These are phyloP conservation scores for Paracamarosporium sp. DNA, from an alignment of 2,329 filamentous ascomycete genomes.

Conservation along the genomic window DNA sequence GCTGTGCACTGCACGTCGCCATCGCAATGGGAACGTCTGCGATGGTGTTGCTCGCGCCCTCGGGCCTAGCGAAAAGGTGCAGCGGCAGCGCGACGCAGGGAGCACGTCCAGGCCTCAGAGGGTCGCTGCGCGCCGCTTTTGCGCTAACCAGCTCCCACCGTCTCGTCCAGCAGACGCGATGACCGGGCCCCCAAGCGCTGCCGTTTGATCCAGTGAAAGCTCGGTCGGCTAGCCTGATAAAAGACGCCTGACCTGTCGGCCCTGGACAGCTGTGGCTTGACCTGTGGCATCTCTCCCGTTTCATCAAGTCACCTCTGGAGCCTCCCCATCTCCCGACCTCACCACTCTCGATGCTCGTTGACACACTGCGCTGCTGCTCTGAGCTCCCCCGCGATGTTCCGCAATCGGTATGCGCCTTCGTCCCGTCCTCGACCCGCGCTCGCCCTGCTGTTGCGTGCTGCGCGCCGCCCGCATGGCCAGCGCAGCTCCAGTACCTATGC, in stretches of 20 bases:
- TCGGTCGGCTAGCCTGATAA: slow-evolving; percentile 41
- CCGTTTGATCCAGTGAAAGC: slow-evolving; percentile 29
- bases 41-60: slow-evolving; percentile 18
- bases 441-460: slow-evolving; percentile 25
- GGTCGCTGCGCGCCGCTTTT: slow-evolving; percentile 13
- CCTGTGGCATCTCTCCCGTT: slow-evolving; percentile 44
- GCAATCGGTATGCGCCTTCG: slow-evolving; percentile 50
- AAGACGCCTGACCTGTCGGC: slow-evolving; percentile 41
- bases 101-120: slow-evolving; percentile 24
- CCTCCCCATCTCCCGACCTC: slow-evolving; percentile 33
- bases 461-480: slow-evolving; percentile 33
- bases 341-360: slow-evolving; percentile 41
- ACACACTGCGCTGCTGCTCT: slow-evolving; percentile 29
- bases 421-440: slow-evolving; percentile 5
- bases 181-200: slow-evolving; percentile 27
- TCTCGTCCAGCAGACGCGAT: slow-evolving; percentile 22
- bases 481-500: slow-evolving; percentile 21
- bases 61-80: slow-evolving; percentile 23
- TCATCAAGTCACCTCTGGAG: slow-evolving; percentile 34
- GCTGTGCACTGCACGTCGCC: slow-evolving; percentile 39
- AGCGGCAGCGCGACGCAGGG: slow-evolving; percentile 25
- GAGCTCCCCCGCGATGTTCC: slow-evolving; percentile 52
- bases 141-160: slow-evolving; percentile 10
- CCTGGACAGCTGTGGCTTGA: slow-evolving; percentile 42
- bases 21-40: slow-evolving; percentile 18